phyloP scores from a whole-genome alignment of 345 rosid genomes.

The Eucalyptus guilfoylei region DNA sequence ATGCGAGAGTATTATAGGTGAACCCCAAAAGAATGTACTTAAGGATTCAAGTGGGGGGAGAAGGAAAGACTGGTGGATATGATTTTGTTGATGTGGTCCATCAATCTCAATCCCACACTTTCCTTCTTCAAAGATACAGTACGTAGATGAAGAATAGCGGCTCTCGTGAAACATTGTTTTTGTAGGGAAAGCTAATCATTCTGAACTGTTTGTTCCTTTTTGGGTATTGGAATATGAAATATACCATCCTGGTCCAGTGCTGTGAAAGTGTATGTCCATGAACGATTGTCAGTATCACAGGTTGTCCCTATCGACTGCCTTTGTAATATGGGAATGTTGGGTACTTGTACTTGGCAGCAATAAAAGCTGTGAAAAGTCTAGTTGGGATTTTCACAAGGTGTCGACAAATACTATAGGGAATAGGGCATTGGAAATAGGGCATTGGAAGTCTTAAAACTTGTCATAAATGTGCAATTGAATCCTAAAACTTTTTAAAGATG shows the following conservation, averaged over 20 bases:
- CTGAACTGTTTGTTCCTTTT: neutral
- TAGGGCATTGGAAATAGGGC: too few species aligned
- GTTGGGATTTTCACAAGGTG: neutral
- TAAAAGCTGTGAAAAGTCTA: neutral
- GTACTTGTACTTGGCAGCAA: neutral
- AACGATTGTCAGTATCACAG: neutral
- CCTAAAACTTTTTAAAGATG: rapidly evolving
- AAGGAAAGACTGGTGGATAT: neutral
- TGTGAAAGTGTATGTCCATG: neutral
- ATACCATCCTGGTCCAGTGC: neutral
- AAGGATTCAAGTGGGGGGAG: neutral
- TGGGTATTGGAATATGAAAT: neutral
- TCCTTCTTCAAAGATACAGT: neutral
- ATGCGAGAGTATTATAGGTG: neutral
- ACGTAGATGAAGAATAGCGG: neutral
- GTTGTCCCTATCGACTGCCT: neutral
- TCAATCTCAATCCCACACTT: neutral
- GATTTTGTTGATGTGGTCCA: neutral
- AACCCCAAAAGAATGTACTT: neutral
- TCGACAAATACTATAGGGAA: neutral
- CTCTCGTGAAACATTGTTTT: neutral
- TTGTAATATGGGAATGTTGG: neutral
- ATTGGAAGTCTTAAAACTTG: too few species aligned
- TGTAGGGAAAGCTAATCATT: neutral
- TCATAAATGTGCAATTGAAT: too few species aligned